A percentile compares a stretch with the other conserved stretches of the same genome.
These are phyloP conservation scores for Citrus hindsii DNA, from an alignment of 345 rosid genomes.

Conservation along the genomic window DNA sequence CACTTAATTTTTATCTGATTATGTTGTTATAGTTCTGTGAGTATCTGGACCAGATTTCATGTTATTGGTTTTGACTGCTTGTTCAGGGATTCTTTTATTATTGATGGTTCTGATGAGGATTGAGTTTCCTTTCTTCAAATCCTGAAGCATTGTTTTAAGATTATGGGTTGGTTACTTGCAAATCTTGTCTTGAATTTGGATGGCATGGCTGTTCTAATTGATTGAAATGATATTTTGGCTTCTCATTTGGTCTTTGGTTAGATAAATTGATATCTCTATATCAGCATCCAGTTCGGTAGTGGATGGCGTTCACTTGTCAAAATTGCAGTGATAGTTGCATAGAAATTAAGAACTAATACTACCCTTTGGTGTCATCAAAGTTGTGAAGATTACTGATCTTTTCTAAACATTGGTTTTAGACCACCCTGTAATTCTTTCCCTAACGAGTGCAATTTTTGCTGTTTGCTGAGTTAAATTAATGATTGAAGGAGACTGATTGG, in stretches of 20 bases:
- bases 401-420: neutral
- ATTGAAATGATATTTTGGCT: neutral
- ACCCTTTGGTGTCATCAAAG: neutral
- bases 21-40: neutral
- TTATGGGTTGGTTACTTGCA: neutral
- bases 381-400: neutral
- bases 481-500: neutral
- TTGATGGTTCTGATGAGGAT: conserved; percentile 7
- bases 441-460: neutral
- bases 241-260: neutral
- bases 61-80: conserved; percentile 5
- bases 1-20: neutral
- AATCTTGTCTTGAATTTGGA: neutral
- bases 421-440: neutral
- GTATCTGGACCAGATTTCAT: neutral
- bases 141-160: neutral
- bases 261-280: neutral
- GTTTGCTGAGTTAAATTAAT: neutral
- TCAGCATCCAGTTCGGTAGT: neutral
- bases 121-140: neutral
- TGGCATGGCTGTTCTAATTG: neutral
- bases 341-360: neutral
- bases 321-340: neutral
- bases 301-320: neutral
- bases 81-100: neutral